Base-by-base conservation (phyloP, 2,329 filamentous ascomycete species). In the Verticillium nonalfalfae region DNA sequence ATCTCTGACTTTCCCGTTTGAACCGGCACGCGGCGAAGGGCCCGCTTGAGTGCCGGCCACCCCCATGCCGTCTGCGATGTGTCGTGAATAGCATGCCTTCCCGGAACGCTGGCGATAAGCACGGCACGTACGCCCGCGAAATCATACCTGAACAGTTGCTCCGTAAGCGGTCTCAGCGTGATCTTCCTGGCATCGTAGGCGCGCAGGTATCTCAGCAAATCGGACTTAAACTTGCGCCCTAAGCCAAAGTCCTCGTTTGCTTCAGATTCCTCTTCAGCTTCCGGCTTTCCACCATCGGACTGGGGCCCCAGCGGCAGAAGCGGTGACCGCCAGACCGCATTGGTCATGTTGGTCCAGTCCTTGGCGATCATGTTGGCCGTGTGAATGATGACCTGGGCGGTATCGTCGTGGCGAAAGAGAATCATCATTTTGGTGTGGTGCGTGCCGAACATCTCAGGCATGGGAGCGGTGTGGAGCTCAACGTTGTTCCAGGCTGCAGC, bases 321-420 rank as follows among this genome's bases (percentile, higher is more conserved):
- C 0, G 91, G 91, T 0, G 91, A 94, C 58, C 77, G 80, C 93
- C 93, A 97, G 5, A 90, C 84, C 1, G 86, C 91, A 72, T 97
- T 92, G 1, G 88, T 90, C 90, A 96, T 90, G 67, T 95, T 95
- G 1, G 80, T 83, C 93, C 93, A 97, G 72, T 97, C 93, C 60
- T 88, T 86, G 4, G 81, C 70, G n/a, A 96, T 94, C 89, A 96
- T 92, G 68, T 97, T 97, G 18, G 93, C 91, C 0, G 93, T 97
- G 68, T 96, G 91, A 35, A 97, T 93, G 61, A 96, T 75, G 6
- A 97, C 78, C 74, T 96, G 90, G 0, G 89, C 90, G 0, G 81
- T 85, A 64, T 89, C 86, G 70, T 96, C 91, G 71, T 90, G 87
- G 5, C 90, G 84, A 64, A 96, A 79, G 4, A 96, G 74, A n/a